Base-by-base conservation (phyloP, 1,284 basidiomycete species). In the Pterula multifida region DNA sequence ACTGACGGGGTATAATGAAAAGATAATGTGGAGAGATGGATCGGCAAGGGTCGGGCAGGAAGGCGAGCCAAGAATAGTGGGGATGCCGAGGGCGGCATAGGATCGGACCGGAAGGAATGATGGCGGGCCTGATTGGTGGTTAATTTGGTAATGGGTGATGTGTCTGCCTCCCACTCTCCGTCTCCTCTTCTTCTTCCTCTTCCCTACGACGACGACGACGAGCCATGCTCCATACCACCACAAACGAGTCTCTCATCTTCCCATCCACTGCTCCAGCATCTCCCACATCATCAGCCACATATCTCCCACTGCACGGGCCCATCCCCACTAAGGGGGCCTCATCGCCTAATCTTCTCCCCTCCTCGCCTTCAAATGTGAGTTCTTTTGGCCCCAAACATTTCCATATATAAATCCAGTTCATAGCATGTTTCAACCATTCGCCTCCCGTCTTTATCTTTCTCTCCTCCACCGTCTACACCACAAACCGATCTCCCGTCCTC, bases 181-280 rank as follows among this genome's bases (percentile, higher is more conserved):
- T 52, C 50, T 52, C 55, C 52, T 51, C 51, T 53, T 49, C 45
- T 56, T 50, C 55, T 36, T 32, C 36, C 52, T 45, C 12, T 26
- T 44, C 45, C 47, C 48, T 48, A 21, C 47, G 51, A 46, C 53
- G 22, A 54, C 56, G 28, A 51, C 19, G 42, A 49, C 45, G 48
- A 36, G 26, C 13, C 23, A 49, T 36, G 48, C 48, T 22, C 48
- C 28, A 17, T 12, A n/a, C 12, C 47, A 36, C 25, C 4, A 12
- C 35, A 23, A 36, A 32, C 47, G 25, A 49, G 25, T 3, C 44
- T 47, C 45, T 54, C 50, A 53, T 52, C 54, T 44, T 53, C 55
- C 51, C 51, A 50, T 53, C 45, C 47, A 53, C 49, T 51, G 54
- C 26, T 52, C 52, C 45, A 49, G 26, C 47, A 25, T 15, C 19